Evolutionary conservation across 1,139 yeast species (phyloP), one percentile per base, ranked within the genome.

Genomic region (Suhomyces terraborum): DNA sequence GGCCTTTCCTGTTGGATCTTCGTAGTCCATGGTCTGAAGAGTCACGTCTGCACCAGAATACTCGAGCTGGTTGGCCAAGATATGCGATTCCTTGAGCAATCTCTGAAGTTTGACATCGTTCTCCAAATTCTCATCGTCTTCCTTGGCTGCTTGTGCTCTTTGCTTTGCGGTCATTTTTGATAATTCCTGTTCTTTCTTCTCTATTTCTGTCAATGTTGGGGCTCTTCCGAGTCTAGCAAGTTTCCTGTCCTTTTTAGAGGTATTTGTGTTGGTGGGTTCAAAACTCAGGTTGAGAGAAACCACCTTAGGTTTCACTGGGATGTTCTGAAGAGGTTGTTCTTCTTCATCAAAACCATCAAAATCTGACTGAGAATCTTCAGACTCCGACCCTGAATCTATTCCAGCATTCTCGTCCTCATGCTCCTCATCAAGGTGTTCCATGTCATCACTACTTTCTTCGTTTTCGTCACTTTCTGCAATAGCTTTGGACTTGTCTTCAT

Each of bases 101-200:
- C 96, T 67, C 59, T 91, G 96, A 34, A 93, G 69, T 49, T 86
- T 94, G 20, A 89, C 55, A 61, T 91, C 98, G 51, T 91, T 87
- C 46, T 85, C 79, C 42, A 89, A 59, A 55, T 88, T 82, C 22
- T 71, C 77, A 5, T 56, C 58, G 29, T 73, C 77, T 48, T 72
- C 77, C 40, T 62, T 53, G 2, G 58, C 58, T 2, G 56, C 57
- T 38, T 58, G 58, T 4, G 49, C 52, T 35, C 52, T 55, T 46
- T 64, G 70, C 34, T 60, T 62, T 28, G 57, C 56, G n/a, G 66
- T 54, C 36, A 60, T 48, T 41, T 64, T 62, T 22, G 45, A 45
- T 0, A 54, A 41, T 20, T 46, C 50, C 21, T 52, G 48, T 41
- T 61, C 60, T 36, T 59, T 63, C 30, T 53, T 49, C 24, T 61